Conservation (phyloP, 2,329 filamentous ascomycete species). For the Penicillium nordicum region DNA sequence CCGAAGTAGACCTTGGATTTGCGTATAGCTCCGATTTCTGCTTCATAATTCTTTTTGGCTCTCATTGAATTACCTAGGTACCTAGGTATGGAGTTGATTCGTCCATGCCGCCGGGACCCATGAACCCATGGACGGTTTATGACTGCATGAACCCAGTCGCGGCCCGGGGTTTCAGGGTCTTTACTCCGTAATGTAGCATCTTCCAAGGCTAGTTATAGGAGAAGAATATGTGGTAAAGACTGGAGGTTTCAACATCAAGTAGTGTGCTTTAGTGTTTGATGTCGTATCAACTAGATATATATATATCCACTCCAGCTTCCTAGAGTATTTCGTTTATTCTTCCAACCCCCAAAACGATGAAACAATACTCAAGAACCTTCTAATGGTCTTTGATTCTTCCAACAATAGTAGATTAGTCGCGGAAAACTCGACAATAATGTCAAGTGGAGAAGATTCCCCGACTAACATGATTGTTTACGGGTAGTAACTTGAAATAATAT, state of each 20-base stretch:
- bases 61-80: background rate
- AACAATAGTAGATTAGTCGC: background rate
- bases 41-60: background rate
- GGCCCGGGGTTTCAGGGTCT: background rate
- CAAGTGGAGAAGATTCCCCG: background rate
- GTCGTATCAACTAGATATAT: background rate
- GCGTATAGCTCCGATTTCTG: background rate
- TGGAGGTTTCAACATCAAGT: background rate
- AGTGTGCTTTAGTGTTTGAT: background rate
- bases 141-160: slow-evolving; percentile 5
- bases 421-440: background rate
- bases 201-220: background rate
- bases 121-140: background rate
- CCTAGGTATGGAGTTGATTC: background rate
- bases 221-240: background rate
- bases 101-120: background rate
- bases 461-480: background rate
- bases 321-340: background rate
- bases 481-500: too few relatives aligned
- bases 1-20: background rate
- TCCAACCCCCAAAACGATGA: background rate
- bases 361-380: background rate
- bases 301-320: background rate
- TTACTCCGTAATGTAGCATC: background rate
- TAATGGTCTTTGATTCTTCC: too few relatives aligned